Percentiles rank a stretch among this genome's conserved stretches.
These are phyloP conservation scores for Globisporangium alternatum DNA, from an alignment of 352 stramenopile genomes.

Conservation along the genomic window DNA sequence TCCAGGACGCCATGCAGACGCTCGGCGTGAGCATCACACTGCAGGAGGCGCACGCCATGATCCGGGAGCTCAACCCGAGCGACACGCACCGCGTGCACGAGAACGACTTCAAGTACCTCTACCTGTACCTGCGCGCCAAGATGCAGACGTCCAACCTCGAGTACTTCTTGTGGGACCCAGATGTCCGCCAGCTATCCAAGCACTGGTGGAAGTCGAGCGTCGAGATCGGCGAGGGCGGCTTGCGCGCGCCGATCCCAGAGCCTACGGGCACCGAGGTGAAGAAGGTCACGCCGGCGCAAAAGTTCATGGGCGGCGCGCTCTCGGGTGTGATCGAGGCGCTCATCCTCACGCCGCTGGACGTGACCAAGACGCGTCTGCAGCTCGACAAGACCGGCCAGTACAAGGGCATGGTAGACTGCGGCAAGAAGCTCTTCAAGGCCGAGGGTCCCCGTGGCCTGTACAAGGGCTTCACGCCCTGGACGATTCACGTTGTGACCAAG, in stretches of 20 bases:
- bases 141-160: slow-evolving; percentile 74
- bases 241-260: slow-evolving; percentile 56
- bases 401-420: slow-evolving; percentile 83
- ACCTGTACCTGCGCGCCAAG: slow-evolving; percentile 72
- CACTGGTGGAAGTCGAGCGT: slow-evolving; percentile 86
- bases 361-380: slow-evolving; percentile 88
- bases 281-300: slow-evolving; percentile 69
- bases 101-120: slow-evolving; percentile 81
- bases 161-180: slow-evolving; percentile 74
- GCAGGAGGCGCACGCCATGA: slow-evolving; percentile 74
- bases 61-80: slow-evolving; percentile 62
- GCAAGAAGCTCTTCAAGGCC: slow-evolving; percentile 72
- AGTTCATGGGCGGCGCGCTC: slow-evolving; percentile 82
- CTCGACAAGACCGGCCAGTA: slow-evolving; percentile 87
- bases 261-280: slow-evolving; percentile 31
- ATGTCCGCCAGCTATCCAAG: slow-evolving; percentile 82
- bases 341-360: slow-evolving; percentile 84
- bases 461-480: slow-evolving; percentile 89
- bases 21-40: slow-evolving; percentile 71
- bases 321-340: slow-evolving; percentile 84
- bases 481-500: slow-evolving; percentile 87
- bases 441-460: slow-evolving; percentile 80
- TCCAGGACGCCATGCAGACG: slow-evolving; percentile 63
- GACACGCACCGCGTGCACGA: slow-evolving; percentile 69
- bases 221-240: slow-evolving; percentile 71